These are phyloP conservation scores for Phaeosphaeriaceae sp. DNA, from an alignment of 2,329 filamentous ascomycete genomes.

Conservation along the genomic window DNA sequence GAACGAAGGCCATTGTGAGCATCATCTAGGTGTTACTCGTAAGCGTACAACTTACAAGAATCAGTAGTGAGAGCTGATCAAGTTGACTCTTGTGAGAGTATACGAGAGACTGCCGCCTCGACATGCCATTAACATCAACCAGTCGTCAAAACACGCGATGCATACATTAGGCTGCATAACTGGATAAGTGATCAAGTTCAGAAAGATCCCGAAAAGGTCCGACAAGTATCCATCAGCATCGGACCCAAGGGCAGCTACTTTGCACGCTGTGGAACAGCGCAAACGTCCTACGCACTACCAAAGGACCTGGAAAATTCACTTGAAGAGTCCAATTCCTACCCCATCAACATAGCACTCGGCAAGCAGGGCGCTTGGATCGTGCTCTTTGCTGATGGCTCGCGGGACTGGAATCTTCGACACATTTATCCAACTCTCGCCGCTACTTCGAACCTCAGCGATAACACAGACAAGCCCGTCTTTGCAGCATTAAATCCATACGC, in stretches of 20 bases:
- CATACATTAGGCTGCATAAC: too few species aligned
- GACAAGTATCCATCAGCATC: conserved; percentile 11
- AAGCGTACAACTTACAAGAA: background rate
- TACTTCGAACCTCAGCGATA: background rate
- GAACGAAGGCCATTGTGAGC: too few species aligned
- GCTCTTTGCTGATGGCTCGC: conserved; percentile 8
- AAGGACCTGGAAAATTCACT: conserved; percentile 5
- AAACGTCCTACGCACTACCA: conserved; percentile 9
- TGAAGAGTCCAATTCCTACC: background rate
- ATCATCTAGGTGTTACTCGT: too few species aligned
- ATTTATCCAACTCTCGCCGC: background rate
- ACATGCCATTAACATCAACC: too few species aligned
- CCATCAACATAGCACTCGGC: too few species aligned
- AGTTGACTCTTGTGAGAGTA: conserved; percentile 9
- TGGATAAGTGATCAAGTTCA: too few species aligned
- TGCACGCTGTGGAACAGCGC: conserved; percentile 7
- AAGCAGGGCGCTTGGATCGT: conserved; percentile 11
- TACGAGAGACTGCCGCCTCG: background rate
- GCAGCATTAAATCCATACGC: too few species aligned
- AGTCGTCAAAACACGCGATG: too few species aligned
- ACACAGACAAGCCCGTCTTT: too few species aligned
- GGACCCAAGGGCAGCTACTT: conserved; percentile 19
- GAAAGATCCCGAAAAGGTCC: background rate
- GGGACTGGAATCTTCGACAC: conserved; percentile 8
- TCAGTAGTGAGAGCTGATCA: conserved; percentile 3